Percentiles rank a stretch among this genome's conserved stretches.
Conservation (phyloP, 106 monocot species). For the Acorus calamus region DNA sequence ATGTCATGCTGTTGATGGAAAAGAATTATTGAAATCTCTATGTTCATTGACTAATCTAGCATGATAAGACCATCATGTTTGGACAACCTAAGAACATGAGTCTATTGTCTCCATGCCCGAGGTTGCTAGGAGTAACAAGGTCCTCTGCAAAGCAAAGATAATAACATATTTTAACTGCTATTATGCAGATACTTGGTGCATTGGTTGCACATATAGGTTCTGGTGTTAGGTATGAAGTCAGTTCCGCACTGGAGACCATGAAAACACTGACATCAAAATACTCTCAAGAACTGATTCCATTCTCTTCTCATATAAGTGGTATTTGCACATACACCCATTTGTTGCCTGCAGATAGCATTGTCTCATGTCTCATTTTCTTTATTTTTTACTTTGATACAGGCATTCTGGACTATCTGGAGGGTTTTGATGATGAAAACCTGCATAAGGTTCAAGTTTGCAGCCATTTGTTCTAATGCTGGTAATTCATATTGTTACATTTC, state of each 20-base stretch:
- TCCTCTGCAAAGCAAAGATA: not conserved
- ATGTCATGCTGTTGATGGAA: too few species aligned
- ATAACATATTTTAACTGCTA: not conserved
- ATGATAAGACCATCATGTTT: too few species aligned
- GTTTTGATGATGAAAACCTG: constrained; percentile 62
- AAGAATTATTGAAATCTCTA: too few species aligned
- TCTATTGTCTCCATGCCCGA: too few species aligned
- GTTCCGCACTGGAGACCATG: constrained; percentile 71
- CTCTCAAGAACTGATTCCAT: constrained; percentile 53
- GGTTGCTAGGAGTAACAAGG: too few species aligned
- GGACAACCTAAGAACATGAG: too few species aligned
- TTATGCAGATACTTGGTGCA: constrained; percentile 60
- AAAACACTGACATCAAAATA: constrained; percentile 51
- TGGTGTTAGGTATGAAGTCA: constrained; percentile 63
- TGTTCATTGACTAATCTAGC: too few species aligned
- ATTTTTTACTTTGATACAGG: constrained; percentile 31
- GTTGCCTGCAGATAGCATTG: too few species aligned
- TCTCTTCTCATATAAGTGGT: constrained; percentile 88
- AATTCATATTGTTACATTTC: not conserved
- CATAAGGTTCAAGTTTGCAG: constrained; percentile 50
- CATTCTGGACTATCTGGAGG: constrained; percentile 81
- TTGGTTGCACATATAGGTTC: constrained; percentile 89
- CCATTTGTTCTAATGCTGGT: not conserved
- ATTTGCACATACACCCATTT: constrained; percentile 1
- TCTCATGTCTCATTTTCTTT: not conserved